Percentiles rank a stretch among this genome's conserved stretches.
These are phyloP conservation scores for Colletotrichum plurivorum DNA, from an alignment of 2,329 filamentous ascomycete genomes.

Conservation along the genomic window DNA sequence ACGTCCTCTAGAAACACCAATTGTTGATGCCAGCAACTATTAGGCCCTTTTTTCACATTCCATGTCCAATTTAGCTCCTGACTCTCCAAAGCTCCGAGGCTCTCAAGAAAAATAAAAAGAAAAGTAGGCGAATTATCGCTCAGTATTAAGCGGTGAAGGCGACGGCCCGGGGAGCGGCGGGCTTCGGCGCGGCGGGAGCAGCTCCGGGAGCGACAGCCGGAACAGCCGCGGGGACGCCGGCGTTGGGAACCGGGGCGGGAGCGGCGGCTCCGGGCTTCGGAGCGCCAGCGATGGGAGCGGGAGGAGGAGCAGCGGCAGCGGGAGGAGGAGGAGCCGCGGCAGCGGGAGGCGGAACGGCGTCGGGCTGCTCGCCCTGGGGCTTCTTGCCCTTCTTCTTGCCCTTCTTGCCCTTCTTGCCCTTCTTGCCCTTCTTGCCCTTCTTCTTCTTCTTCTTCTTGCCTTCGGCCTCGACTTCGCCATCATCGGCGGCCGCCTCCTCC, in stretches of 20 bases:
- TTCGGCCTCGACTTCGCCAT: slow-evolving; percentile 23
- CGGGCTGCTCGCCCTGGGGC: slow-evolving; percentile 13
- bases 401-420: slow-evolving; percentile 37
- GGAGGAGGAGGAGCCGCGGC: background rate
- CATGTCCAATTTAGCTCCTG: background rate
- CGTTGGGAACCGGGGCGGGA: background rate
- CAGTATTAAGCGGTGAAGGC: slow-evolving; percentile 18
- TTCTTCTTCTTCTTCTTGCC: slow-evolving; percentile 37
- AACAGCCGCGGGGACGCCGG: background rate
- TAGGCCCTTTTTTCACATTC: background rate
- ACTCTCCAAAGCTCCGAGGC: background rate
- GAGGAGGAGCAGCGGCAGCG: background rate
- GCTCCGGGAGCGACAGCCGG: background rate
- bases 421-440: slow-evolving; percentile 38
- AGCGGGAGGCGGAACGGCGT: slow-evolving; percentile 10
- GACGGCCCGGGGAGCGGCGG: slow-evolving; percentile 1
- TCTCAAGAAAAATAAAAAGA: background rate
- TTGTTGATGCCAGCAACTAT: slow-evolving; percentile 32
- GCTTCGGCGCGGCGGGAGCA: background rate
- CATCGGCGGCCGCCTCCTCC: background rate
- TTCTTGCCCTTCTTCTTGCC: slow-evolving; percentile 38
- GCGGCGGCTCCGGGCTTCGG: background rate
- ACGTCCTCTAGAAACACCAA: background rate
- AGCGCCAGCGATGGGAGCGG: background rate
- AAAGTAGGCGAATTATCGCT: background rate